A percentile compares a stretch with the other conserved stretches of the same genome.
Evolutionary conservation across 2,329 filamentous ascomycete species (phyloP).

Genomic region (Pestalotiopsis sp.): DNA sequence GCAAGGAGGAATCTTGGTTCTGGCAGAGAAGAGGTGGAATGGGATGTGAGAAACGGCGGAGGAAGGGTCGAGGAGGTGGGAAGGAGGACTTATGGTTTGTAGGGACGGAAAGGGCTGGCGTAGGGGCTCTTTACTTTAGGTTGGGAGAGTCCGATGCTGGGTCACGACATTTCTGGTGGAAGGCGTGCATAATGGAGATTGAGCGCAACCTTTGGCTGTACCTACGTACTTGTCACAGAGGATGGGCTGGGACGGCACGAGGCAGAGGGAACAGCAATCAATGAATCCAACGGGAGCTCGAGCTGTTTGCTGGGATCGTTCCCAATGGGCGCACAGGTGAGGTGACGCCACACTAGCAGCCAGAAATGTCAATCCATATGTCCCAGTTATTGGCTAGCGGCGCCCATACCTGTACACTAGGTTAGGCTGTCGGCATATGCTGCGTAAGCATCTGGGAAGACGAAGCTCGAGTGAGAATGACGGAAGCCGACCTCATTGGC

Average conservation of each 20-base stretch:
- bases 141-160: neutral
- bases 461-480: neutral
- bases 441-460: neutral
- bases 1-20: neutral
- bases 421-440: neutral
- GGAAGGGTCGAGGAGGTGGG: neutral
- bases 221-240: neutral
- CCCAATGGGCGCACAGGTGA: neutral
- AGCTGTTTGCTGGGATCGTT: neutral
- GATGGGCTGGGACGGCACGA: neutral
- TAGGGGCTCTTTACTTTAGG: constrained; percentile 5
- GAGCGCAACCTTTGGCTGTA: neutral
- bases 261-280: neutral
- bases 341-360: neutral
- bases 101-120: neutral
- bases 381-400: neutral
- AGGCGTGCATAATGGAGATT: neutral
- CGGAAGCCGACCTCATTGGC: neutral
- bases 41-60: neutral
- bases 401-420: neutral
- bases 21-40: neutral
- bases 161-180: constrained; percentile 1
- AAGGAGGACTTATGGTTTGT: neutral
- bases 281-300: neutral
- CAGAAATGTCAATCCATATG: neutral